Evolutionary conservation across 1,284 basidiomycete species (phyloP), one percentile per base, ranked within the genome.

Genomic region (Omphalotus olearius): DNA sequence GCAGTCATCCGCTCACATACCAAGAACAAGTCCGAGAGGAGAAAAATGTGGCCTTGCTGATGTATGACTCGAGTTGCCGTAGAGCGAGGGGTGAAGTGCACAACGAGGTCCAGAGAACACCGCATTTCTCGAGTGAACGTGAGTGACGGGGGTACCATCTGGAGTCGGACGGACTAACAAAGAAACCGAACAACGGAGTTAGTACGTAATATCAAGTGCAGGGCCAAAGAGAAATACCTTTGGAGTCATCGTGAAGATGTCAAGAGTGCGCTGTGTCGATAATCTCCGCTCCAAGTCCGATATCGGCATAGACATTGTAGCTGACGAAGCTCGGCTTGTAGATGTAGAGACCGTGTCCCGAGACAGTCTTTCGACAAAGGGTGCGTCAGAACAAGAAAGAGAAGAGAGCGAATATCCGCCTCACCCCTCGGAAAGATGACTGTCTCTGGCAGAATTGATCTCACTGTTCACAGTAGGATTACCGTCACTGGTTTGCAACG

Each of bases 191-290:
- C 26, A 33, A 33, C 30, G 4, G 30, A 33, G 46, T 50, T 20
- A 49, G 59, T 58, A 54, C 55, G 37, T 14, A 28, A 42, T 18
- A 33, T 47, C 45, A 42, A 49, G 1, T 23, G 36, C 7, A 30
- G 43, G 38, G 49, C 20, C 20, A n/a, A 48, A 11, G 23, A 16
- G n/a, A 69, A 74, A 53, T 60, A 91, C 94, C 81, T 95, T 95
- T 3, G 91, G 88, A 60, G 83, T 81, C 94, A 99, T 96, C 1
- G 92, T 91, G 66, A 99, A 99, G 43, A 99, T 86, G 67, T 99
- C 96, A 30, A 98, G 71, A 4, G 91, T 92, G 26, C 80, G 76
- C 42, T 88, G 80, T 0, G 92, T 87, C 49, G 87, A 81, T 40
- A 99, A 77, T 26, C 90, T 79, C 30, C 79, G 73, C 66, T 99